Evolutionary conservation across 2,329 filamentous ascomycete species (phyloP).

Genomic region (Seiridium cupressi): DNA sequence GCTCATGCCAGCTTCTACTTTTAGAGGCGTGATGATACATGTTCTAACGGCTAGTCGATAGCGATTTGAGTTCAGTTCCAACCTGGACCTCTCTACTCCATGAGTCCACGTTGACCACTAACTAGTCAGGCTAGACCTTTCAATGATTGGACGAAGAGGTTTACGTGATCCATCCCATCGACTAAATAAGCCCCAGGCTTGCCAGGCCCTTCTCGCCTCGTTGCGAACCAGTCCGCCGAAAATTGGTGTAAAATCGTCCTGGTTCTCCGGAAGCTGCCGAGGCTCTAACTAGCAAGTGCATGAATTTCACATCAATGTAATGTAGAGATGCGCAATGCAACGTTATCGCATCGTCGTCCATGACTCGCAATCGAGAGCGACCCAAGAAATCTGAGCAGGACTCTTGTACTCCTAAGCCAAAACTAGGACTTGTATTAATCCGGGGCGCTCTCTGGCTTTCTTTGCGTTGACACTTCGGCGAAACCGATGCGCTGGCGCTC

Average conservation of each 20-base stretch:
- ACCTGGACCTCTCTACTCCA: not conserved
- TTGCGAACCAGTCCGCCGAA: not conserved
- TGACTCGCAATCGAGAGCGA: not conserved
- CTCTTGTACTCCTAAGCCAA: not conserved
- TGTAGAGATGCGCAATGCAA: not conserved
- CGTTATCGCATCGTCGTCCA: not conserved
- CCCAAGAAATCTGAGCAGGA: not conserved
- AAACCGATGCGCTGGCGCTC: not conserved
- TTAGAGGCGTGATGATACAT: too few species aligned
- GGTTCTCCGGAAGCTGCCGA: too few species aligned
- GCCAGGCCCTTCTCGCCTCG: too few species aligned
- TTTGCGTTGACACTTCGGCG: not conserved
- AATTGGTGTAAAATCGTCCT: not conserved
- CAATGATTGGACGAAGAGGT: too few species aligned
- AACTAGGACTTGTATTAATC: not conserved
- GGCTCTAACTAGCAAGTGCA: too few species aligned
- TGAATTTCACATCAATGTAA: too few species aligned
- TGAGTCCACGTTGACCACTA: too few species aligned
- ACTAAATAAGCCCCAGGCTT: too few species aligned
- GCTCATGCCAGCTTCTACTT: too few species aligned
- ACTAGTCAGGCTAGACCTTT: too few species aligned
- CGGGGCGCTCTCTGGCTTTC: not conserved
- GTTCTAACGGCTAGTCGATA: too few species aligned
- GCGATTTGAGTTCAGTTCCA: not conserved
- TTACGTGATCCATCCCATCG: too few species aligned